A percentile compares a stretch with the other conserved stretches of the same genome.
phyloP scores from a whole-genome alignment of 1,139 yeast genomes.

The Kodamaea fungicola region DNA sequence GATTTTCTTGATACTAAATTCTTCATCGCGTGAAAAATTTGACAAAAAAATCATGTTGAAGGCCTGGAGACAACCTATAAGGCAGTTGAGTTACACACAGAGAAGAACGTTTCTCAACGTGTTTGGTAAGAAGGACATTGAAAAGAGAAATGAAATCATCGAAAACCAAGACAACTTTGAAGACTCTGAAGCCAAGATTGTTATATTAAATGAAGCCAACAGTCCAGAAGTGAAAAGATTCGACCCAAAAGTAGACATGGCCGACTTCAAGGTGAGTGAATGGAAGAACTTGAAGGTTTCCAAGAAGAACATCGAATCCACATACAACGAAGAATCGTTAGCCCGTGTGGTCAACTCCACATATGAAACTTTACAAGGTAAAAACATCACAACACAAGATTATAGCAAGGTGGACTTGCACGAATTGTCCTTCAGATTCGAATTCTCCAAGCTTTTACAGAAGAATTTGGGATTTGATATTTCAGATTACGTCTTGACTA shows the following conservation, averaged over 20 bases:
- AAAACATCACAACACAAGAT: constrained; percentile 12
- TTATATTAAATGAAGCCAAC: constrained; percentile 34
- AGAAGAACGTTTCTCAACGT: constrained; percentile 16
- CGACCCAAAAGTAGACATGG: constrained; percentile 29
- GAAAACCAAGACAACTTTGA: constrained; percentile 39
- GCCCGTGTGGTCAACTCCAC: constrained; percentile 23
- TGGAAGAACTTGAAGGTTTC: constrained; percentile 33
- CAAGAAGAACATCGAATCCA: constrained; percentile 26
- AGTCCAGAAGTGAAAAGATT: constrained; percentile 30
- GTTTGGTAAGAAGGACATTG: constrained; percentile 20
- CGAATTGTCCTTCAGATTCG: constrained; percentile 59
- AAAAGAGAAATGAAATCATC: constrained; percentile 31
- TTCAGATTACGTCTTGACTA: constrained; percentile 60
- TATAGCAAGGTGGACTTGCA: constrained; percentile 23
- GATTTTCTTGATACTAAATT: no score
- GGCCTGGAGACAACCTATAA: constrained; percentile 7
- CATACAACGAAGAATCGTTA: constrained; percentile 25
- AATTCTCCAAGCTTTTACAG: constrained; percentile 56
- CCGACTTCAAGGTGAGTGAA: constrained; percentile 30
- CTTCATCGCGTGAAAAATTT: not conserved
- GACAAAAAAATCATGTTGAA: constrained; percentile 6
- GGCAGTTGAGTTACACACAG: constrained; percentile 12
- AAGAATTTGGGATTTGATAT: constrained; percentile 58
- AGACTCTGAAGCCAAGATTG: constrained; percentile 33
- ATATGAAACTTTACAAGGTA: constrained; percentile 22